Evolutionary conservation across 2,329 filamentous ascomycete genomes (phyloP).

Genomic region (Exophiala sp.): DNA sequence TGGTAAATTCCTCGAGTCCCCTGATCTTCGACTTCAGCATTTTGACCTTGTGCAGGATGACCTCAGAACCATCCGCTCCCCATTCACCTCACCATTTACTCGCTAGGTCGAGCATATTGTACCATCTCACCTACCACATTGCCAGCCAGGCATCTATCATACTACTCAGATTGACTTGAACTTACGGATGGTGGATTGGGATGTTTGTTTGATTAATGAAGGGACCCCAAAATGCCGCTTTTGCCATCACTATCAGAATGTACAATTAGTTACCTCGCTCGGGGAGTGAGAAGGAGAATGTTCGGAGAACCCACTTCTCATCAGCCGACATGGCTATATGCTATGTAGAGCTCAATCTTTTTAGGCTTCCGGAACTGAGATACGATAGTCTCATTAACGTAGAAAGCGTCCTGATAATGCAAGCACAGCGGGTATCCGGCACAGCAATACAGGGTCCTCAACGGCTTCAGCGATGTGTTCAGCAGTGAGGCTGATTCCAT

Average conservation of each 20-base stretch:
- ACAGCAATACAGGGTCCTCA: background rate
- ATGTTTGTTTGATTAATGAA: background rate
- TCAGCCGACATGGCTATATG: background rate
- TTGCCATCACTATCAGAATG: background rate
- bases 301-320: background rate
- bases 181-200: background rate
- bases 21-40: slow-evolving; percentile 36
- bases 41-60: slow-evolving; percentile 27
- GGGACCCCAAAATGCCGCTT: background rate
- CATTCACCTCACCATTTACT: slow-evolving; percentile 26
- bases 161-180: background rate
- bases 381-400: background rate
- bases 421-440: too few species aligned
- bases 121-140: slow-evolving; percentile 11
- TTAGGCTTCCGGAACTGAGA: background rate
- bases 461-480: background rate
- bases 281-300: background rate
- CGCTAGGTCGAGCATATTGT: slow-evolving; percentile 14
- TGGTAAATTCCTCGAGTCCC: slow-evolving; percentile 54
- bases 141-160: slow-evolving; percentile 7
- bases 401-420: background rate
- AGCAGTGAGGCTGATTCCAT: background rate
- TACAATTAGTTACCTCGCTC: background rate
- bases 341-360: slow-evolving; percentile 3
- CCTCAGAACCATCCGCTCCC: slow-evolving; percentile 27